These are phyloP conservation scores for Adansonia grandidieri DNA, from an alignment of 441 rosid genomes.

Conservation along the genomic window DNA sequence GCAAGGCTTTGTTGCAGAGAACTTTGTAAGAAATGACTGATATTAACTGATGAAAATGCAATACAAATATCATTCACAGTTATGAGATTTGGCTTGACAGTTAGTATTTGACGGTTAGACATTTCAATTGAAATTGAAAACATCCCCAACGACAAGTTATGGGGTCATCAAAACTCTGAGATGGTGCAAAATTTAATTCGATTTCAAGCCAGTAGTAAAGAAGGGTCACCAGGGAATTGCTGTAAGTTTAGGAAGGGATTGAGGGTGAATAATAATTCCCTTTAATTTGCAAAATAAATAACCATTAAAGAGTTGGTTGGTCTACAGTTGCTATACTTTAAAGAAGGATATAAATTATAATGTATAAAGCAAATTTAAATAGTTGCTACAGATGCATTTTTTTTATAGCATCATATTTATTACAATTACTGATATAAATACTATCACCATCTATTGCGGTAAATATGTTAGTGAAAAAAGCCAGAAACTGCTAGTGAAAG, in stretches of 20 bases:
- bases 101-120: neutral
- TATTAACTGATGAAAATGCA: neutral
- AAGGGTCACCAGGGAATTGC: neutral
- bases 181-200: neutral
- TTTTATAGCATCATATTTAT: too few species aligned
- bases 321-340: neutral
- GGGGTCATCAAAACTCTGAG: neutral
- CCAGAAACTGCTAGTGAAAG: too few species aligned
- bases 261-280: neutral
- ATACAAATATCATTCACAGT: neutral
- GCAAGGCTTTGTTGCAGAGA: neutral
- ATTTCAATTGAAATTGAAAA: neutral
- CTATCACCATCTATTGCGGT: too few species aligned
- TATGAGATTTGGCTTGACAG: neutral
- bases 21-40: neutral
- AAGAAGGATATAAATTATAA: too few species aligned
- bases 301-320: neutral
- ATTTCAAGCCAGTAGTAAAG: neutral
- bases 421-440: too few species aligned
- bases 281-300: neutral
- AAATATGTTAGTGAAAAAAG: too few species aligned
- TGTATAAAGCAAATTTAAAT: too few species aligned
- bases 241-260: neutral
- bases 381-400: too few species aligned
- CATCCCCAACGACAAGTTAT: neutral